A percentile compares a stretch with the other conserved stretches of the same genome.
Evolutionary conservation across 176 grass and related monocot genomes (phyloP).

Genomic region (Triticum aestivum): DNA sequence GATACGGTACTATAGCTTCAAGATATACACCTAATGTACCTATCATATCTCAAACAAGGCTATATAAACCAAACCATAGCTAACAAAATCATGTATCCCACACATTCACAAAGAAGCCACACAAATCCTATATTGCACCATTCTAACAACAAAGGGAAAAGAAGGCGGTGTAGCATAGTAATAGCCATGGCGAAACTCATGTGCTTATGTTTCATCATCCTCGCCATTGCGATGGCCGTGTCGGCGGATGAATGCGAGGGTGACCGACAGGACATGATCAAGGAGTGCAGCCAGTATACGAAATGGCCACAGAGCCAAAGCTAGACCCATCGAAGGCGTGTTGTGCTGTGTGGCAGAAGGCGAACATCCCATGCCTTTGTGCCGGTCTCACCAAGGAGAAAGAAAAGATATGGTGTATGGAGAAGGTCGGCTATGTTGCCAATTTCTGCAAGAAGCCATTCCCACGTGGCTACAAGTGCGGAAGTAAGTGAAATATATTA

Average conservation of each 20-base stretch:
- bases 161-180: too few relatives aligned
- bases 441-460: background rate
- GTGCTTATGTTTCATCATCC: background rate
- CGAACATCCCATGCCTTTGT: background rate
- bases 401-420: background rate
- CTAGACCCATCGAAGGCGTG: background rate
- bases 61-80: background rate
- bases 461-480: background rate
- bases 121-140: background rate
- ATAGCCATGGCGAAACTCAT: background rate
- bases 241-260: background rate
- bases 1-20: background rate
- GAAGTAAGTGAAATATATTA: background rate
- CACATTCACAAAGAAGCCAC: background rate
- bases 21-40: background rate
- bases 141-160: too few relatives aligned
- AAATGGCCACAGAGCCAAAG: background rate
- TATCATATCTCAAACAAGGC: background rate
- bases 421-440: background rate
- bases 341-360: background rate
- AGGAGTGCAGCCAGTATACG: background rate
- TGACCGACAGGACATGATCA: background rate
- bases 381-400: background rate
- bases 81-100: background rate
- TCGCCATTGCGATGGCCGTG: background rate